These are phyloP conservation scores for Quercus tomentella DNA, from an alignment of 331 rosid genomes.

Conservation along the genomic window DNA sequence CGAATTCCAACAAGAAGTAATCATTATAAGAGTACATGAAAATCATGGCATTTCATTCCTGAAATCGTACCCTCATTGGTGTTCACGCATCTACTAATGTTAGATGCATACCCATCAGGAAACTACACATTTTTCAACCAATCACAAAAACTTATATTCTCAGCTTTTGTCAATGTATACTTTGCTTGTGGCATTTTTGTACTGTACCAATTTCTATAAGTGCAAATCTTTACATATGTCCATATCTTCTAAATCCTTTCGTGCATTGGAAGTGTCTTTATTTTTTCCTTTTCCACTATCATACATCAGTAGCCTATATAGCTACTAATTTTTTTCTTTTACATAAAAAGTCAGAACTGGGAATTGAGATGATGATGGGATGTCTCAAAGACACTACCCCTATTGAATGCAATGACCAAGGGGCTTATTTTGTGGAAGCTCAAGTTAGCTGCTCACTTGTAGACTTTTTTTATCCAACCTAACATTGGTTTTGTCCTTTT, in stretches of 20 bases:
- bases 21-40: neutral
- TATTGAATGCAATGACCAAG: no score
- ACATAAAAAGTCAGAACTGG: no score
- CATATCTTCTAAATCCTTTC: neutral
- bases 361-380: no score
- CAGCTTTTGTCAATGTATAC: neutral
- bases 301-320: slow-evolving; percentile 8
- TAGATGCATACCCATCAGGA: neutral
- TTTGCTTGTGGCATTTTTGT: neutral
- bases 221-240: neutral
- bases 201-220: no score
- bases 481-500: no score
- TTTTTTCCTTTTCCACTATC: neutral
- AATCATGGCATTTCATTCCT: neutral
- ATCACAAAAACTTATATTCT: neutral
- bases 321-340: neutral
- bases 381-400: no score
- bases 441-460: no score
- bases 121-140: neutral
- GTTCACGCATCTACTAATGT: neutral
- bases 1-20: neutral
- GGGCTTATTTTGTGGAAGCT: no score
- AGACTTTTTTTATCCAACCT: no score
- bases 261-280: neutral
- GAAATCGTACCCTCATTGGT: neutral